Conservation (phyloP, 148 eudicot genomes). For the Gaultheria prostrata region DNA sequence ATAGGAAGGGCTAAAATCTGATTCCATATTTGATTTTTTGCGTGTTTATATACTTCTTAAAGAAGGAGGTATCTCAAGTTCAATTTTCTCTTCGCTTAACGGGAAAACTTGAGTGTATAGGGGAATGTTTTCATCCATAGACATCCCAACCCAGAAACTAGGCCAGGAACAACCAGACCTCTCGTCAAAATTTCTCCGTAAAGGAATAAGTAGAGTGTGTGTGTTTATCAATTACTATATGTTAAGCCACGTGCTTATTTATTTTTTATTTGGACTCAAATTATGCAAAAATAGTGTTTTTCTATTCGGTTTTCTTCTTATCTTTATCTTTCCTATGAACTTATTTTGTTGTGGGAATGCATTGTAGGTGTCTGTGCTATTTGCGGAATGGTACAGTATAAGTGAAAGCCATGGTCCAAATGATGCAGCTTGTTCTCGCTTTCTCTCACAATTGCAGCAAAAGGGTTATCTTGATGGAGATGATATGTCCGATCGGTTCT, state of each 20-base stretch:
- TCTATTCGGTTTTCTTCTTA: neutral
- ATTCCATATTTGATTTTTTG: neutral
- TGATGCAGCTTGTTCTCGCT: constrained; percentile 57
- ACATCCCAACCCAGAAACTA: neutral
- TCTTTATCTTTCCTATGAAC: constrained; percentile 4
- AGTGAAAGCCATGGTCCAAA: constrained; percentile 67
- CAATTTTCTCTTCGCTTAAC: neutral
- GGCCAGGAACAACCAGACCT: neutral
- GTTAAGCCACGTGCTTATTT: neutral
- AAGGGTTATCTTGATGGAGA: constrained; percentile 78
- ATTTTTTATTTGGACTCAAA: neutral
- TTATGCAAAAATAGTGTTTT: neutral
- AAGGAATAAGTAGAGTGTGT: neutral
- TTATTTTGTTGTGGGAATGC: neutral
- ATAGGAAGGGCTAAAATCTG: neutral
- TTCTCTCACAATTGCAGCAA: constrained; percentile 58
- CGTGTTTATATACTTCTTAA: neutral
- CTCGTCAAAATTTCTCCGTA: neutral
- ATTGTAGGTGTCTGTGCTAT: constrained; percentile 59
- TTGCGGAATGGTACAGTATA: constrained; percentile 77
- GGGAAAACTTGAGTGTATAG: neutral
- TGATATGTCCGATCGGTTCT: constrained; percentile 71
- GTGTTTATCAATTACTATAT: neutral
- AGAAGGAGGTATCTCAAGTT: neutral
- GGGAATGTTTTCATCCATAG: neutral